These are phyloP conservation scores for Fusarium proliferatum DNA, from an alignment of 2,329 filamentous ascomycete species.

Conservation along the genomic window DNA sequence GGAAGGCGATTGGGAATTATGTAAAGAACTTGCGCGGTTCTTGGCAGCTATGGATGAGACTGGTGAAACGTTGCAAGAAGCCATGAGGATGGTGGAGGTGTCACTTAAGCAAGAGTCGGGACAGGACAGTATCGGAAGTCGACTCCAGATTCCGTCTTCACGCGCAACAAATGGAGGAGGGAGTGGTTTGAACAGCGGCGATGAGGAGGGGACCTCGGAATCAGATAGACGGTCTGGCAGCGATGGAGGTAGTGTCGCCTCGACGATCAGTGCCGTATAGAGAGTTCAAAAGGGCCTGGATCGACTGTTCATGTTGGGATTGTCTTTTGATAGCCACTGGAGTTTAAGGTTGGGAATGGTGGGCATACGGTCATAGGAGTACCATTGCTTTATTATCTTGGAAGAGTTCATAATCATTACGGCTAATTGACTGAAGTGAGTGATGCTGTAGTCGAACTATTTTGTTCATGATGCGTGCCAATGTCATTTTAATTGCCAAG, in stretches of 20 bases:
- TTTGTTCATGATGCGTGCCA: background rate
- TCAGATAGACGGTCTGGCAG: slow-evolving; percentile 53
- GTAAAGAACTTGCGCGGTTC: slow-evolving; percentile 94
- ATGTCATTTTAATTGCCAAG: background rate
- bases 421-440: background rate
- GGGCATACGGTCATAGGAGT: slow-evolving; percentile 12
- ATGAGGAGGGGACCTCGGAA: slow-evolving; percentile 50
- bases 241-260: slow-evolving; percentile 52
- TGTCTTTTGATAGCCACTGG: slow-evolving; percentile 14
- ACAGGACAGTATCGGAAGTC: slow-evolving; percentile 43
- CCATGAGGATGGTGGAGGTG: slow-evolving; percentile 71
- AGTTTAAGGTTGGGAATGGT: slow-evolving; percentile 27
- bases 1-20: slow-evolving; percentile 93
- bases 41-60: slow-evolving; percentile 90
- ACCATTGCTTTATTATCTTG: background rate
- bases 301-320: slow-evolving; percentile 2
- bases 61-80: slow-evolving; percentile 80
- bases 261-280: slow-evolving; percentile 47
- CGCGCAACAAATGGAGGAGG: slow-evolving; percentile 48
- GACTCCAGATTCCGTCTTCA: slow-evolving; percentile 49
- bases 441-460: background rate
- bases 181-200: slow-evolving; percentile 45
- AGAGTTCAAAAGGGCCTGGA: slow-evolving; percentile 6
- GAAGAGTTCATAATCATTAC: background rate
- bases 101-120: slow-evolving; percentile 46